phyloP scores from a whole-genome alignment of 257 asterid species.

The Voacanga thouarsii region DNA sequence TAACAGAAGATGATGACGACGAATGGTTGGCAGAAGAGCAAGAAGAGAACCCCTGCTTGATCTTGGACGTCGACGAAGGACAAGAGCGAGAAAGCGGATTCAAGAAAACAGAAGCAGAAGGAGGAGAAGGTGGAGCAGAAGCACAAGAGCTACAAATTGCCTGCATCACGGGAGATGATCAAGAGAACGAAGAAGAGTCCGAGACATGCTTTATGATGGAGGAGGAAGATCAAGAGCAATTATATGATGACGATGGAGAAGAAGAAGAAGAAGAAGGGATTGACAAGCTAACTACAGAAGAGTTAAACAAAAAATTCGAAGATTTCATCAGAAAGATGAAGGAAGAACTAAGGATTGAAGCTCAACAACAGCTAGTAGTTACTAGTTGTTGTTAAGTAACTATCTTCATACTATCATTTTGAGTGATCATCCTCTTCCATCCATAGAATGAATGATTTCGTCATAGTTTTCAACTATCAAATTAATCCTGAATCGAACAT shows the following conservation, averaged over 20 bases:
- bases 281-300: constrained; percentile 31
- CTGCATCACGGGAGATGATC: constrained; percentile 7
- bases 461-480: neutral
- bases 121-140: neutral
- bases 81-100: neutral
- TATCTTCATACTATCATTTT: neutral
- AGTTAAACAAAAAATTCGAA: constrained; percentile 38
- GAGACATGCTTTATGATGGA: neutral
- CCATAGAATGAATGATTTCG: neutral
- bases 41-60: neutral
- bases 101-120: neutral
- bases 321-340: constrained; percentile 41
- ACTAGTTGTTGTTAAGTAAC: constrained; percentile 20
- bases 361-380: constrained; percentile 26
- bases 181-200: neutral
- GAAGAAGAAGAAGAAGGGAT: constrained; percentile 5
- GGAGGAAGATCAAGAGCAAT: constrained; percentile 1
- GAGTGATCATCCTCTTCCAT: neutral
- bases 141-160: neutral
- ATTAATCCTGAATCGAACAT: too few relatives aligned
- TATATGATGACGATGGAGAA: neutral
- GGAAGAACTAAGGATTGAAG: constrained; percentile 36
- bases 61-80: neutral
- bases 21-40: constrained; percentile 4
- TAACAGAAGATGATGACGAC: neutral